Base-by-base conservation (phyloP, 176 grass and related monocot species). In the Avena insularis region DNA sequence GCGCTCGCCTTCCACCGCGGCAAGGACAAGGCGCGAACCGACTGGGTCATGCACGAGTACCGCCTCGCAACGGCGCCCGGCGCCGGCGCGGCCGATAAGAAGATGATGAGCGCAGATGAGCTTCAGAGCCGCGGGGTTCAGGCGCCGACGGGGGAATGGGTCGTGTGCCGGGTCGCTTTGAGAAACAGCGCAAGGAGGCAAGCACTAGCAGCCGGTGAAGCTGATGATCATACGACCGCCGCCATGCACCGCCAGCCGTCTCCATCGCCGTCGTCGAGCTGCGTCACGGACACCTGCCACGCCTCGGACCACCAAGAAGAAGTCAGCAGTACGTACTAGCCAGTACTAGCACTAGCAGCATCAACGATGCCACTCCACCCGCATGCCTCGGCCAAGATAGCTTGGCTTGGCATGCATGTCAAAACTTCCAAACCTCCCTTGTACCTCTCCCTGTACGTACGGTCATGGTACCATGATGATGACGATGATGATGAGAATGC, bases 11-110 rank as follows among this genome's bases (percentile, higher is more conserved):
- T 93, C 79, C 81, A 92, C 72, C 80, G 69, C 48, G 82, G 82
- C 5, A 91, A 85, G 21, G 67, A 68, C 76, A 61, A 19, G 50
- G 81, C 83, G 21, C 85, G 91, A 15, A 95, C 93, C 4, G 74
- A 29, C 46, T 97, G 95, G 95, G 78, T 97, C 66, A 93, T 97
- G 95, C 89, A 97, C 63, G 92, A 97, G 83, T 94, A 93, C 66
- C 60, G 75, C 17, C 95, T 97, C 50, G 86, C 79, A 13, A 43
- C 40, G 5, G 40, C 40, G 40, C 40, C 40, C 5, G 40, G 40
- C 40, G 58, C 46, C 9, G 46, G 16, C 13, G 73, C 16, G 33
- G 54, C 76, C 5, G 46, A 48, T 9, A 48, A 69, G 69, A 48
- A 48, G 46, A 48, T 55, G 67, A 48, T 47, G 40, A 1, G 83